phyloP scores from a whole-genome alignment of 257 asterid genomes.

The Ehretia macrophylla region DNA sequence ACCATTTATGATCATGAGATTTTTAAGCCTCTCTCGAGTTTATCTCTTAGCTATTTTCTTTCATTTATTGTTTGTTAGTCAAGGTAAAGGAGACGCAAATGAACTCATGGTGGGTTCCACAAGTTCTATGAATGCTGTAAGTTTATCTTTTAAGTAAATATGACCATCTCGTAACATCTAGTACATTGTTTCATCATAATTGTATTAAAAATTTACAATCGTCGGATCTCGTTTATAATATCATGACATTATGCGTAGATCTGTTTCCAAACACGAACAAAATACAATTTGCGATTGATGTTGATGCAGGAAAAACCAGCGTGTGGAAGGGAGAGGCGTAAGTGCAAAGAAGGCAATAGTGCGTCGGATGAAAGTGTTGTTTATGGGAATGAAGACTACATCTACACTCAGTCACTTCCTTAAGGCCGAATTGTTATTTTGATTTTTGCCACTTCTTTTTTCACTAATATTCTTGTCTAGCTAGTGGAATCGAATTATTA shows the following conservation, averaged over 20 bases:
- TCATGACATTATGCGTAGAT: too few relatives aligned
- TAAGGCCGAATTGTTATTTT: neutral
- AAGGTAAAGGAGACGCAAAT: neutral
- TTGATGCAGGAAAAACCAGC: neutral
- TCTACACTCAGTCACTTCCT: constrained; percentile 12
- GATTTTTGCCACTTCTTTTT: neutral
- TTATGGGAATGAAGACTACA: constrained; percentile 5
- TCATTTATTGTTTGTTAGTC: neutral
- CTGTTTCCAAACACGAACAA: neutral
- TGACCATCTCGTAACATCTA: too few relatives aligned
- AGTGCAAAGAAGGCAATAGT: neutral
- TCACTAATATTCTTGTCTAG: too few relatives aligned
- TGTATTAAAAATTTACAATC: neutral
- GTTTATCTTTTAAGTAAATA: neutral
- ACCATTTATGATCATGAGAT: neutral
- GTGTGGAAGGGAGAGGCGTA: neutral
- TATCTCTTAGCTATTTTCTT: neutral
- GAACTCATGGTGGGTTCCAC: neutral
- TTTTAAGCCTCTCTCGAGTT: neutral
- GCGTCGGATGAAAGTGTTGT: neutral
- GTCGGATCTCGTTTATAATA: too few relatives aligned
- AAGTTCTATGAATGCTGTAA: neutral
- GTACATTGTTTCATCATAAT: too few relatives aligned
- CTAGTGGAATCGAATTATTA: too few relatives aligned
- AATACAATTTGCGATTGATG: too few relatives aligned